Conservation (phyloP, 2,329 filamentous ascomycete species). For the Alternaria novae-zelandiae region DNA sequence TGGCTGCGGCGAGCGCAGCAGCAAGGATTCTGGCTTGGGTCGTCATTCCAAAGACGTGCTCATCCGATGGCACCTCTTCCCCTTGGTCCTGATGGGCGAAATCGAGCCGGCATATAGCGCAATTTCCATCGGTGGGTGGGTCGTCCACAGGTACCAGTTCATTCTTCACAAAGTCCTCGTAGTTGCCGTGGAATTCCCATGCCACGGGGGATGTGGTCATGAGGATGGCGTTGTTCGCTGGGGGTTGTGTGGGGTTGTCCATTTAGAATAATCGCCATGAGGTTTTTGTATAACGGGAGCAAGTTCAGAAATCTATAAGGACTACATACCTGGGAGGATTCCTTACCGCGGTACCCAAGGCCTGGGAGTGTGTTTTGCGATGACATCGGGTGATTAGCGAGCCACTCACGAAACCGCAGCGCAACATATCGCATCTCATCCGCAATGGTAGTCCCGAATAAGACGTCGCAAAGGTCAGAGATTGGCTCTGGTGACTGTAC, state of each 20-base stretch:
- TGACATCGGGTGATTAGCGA: not conserved
- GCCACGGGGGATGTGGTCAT: not conserved
- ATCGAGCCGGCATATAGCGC: not conserved
- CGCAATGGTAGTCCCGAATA: rapidly evolving
- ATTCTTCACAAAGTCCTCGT: not conserved
- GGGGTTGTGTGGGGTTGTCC: not conserved
- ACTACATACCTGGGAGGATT: not conserved
- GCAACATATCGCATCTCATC: not conserved
- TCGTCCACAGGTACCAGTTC: not conserved
- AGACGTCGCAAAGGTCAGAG: not conserved
- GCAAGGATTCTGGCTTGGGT: not conserved
- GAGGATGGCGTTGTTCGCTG: not conserved
- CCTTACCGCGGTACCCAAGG: not conserved
- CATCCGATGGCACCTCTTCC: not conserved
- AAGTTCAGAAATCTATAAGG: not conserved
- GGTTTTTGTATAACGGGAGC: not conserved
- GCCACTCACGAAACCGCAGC: not conserved
- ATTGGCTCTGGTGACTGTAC: not conserved
- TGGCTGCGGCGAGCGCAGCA: not conserved
- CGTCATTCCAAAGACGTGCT: not conserved
- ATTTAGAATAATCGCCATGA: not conserved
- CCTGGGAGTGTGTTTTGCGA: not conserved
- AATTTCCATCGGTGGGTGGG: not conserved
- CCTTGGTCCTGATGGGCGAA: not conserved
- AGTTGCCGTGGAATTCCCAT: not conserved